Base-by-base conservation (phyloP, 352 stramenopile genomes). In the Elongisporangium prolatum region DNA sequence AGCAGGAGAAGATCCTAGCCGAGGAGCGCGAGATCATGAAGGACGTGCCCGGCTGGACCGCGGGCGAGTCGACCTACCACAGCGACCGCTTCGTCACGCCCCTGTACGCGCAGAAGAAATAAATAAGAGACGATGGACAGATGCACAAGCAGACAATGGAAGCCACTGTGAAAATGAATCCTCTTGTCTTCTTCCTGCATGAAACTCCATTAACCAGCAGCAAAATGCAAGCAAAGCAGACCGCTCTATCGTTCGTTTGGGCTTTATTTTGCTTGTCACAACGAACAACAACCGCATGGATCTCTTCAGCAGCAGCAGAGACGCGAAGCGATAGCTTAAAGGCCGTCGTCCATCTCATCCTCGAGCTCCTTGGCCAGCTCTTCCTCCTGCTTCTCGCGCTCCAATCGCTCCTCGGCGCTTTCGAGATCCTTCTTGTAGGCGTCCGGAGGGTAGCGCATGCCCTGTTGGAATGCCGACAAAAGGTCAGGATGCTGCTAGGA, bases 391-490 rank as follows among this genome's bases (percentile, higher is more conserved):
- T 95, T 97, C 57, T 98, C 89, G 34, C 93, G 86, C 69, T 97
- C 93, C 4, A 96, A 81, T 21, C 89, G 74, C 69, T 98, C 96
- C 49, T 96, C 84, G 2, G 83, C 84, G 34, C 83, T 93, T 67
- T 98, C 93, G 24, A 98, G 70, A 57, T 98, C 92, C 67, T 98
- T 98, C 81, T 98, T 98, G 78, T 99, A 98, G 13, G 93, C 96
- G 80, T 99, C 96, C 34, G 93, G 88, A 18, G 97, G 96, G 74
- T 99, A 99, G 50, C 93, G 84, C 95, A 99, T 99, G 17, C 80
- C 82, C 77, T 87, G 61, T 13, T 17, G 3, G 13, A 22, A 55
- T 24, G 21, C 8, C n/a, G 16, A 48, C 24, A 9, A 50, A n/a
- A n/a, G 34, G 17, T 40, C 9, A 53, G 48, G 28, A 2, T 11